Evolutionary conservation across 768 basidiomycete genomes (phyloP).

Genomic region (Exidia glandulosa): DNA sequence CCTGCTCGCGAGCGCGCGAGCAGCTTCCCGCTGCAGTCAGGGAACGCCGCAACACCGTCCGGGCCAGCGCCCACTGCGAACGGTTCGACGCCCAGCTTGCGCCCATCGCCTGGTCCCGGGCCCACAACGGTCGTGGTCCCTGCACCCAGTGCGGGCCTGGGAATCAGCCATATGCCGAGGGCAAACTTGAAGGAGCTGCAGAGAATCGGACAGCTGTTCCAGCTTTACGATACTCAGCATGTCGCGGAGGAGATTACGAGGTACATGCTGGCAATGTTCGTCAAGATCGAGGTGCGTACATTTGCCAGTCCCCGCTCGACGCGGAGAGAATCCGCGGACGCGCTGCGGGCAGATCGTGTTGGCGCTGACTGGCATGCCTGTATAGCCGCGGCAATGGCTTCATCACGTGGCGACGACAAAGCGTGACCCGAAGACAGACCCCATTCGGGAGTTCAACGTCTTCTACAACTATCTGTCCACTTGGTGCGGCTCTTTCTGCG

Average conservation of each 20-base stretch:
- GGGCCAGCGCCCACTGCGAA: background rate
- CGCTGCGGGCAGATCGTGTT: too few relatives aligned
- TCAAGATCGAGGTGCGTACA: conserved; percentile 60
- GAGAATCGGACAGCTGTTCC: conserved; percentile 46
- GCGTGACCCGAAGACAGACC: conserved; percentile 52
- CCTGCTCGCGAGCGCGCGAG: conserved; percentile 4
- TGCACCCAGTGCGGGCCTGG: background rate
- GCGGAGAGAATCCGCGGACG: too few relatives aligned
- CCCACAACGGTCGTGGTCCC: background rate
- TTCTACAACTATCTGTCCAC: conserved; percentile 76
- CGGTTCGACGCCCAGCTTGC: background rate
- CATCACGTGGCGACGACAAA: conserved; percentile 59
- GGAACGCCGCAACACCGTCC: conserved; percentile 1
- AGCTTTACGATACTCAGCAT: conserved; percentile 44
- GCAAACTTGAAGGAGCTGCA: conserved; percentile 54
- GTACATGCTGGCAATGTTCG: conserved; percentile 55
- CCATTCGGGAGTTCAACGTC: conserved; percentile 62
- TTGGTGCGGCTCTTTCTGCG: conserved; percentile 39
- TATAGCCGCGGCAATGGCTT: conserved; percentile 80
- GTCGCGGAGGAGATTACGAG: conserved; percentile 84
- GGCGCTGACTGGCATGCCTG: conserved; percentile 4
- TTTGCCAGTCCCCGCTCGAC: too few relatives aligned
- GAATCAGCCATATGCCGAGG: conserved; percentile 37
- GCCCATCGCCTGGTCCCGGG: background rate
- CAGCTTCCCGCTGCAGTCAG: conserved; percentile 5